These are phyloP conservation scores for Coelastrella sp. DNA, from an alignment of 139 green algal genomes.

Conservation along the genomic window DNA sequence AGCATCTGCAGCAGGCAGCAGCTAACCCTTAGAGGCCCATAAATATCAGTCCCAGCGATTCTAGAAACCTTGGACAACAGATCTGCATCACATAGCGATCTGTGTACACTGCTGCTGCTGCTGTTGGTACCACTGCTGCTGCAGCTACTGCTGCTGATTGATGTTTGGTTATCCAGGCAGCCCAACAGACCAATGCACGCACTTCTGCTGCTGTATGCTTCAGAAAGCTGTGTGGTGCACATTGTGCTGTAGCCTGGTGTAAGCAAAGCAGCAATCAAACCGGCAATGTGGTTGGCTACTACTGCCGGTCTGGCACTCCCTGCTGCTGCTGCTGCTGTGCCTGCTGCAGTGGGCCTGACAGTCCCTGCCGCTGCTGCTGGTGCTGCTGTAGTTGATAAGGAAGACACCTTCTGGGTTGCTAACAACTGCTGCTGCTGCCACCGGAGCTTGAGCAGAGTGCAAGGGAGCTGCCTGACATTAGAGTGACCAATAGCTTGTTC, in stretches of 20 bases:
- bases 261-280: not conserved
- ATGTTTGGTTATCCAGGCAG: not conserved
- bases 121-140: not conserved
- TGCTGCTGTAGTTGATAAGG: not conserved
- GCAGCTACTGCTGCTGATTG: not conserved
- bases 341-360: not conserved
- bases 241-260: not conserved
- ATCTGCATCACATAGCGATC: not conserved
- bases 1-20: conserved; percentile 42
- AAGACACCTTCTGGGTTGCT: not conserved
- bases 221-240: not conserved
- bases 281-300: not conserved
- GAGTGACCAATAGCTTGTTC: not conserved
- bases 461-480: not conserved
- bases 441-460: not conserved
- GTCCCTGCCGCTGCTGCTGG: not conserved
- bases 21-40: conserved; percentile 3
- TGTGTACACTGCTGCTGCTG: not conserved
- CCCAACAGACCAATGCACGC: not conserved
- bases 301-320: not conserved
- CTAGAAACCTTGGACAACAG: not conserved
- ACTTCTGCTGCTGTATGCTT: not conserved
- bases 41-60: not conserved
- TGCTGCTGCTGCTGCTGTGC: not conserved
- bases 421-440: conserved; percentile 13